Evolutionary conservation across 1,284 basidiomycete genomes (phyloP).

Genomic region (Rhodotorula sp.): DNA sequence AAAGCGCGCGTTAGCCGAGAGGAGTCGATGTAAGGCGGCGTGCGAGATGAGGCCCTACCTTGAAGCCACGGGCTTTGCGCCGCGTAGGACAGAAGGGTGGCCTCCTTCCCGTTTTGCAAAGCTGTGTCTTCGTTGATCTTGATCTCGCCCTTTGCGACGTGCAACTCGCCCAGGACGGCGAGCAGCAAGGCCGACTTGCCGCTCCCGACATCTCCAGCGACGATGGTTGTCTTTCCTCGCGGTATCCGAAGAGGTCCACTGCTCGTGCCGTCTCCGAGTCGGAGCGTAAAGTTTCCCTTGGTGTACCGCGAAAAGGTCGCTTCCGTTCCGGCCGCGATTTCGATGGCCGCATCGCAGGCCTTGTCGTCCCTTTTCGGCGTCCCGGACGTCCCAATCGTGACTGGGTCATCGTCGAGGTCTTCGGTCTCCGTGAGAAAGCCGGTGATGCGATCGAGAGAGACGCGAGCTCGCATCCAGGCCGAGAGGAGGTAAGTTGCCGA

Average conservation of each 20-base stretch:
- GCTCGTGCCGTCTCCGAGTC: background rate
- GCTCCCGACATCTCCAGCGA: conserved; percentile 68
- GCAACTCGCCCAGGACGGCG: conserved; percentile 46
- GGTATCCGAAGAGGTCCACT: conserved; percentile 10
- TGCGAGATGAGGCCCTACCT: conserved; percentile 2
- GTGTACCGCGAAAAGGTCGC: conserved; percentile 26
- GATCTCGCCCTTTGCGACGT: conserved; percentile 15
- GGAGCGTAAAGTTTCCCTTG: conserved; percentile 15
- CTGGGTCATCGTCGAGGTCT: conserved; percentile 31
- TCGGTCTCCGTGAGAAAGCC: conserved; percentile 33
- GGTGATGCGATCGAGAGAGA: conserved; percentile 37
- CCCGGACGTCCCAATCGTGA: background rate
- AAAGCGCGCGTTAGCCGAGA: background rate
- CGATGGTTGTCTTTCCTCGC: conserved; percentile 21
- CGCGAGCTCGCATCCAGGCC: conserved; percentile 39
- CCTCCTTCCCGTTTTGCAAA: background rate
- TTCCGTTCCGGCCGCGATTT: conserved; percentile 2
- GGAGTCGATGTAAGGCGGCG: background rate
- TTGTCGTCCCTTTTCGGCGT: too few relatives aligned
- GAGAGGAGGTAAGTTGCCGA: conserved; percentile 38
- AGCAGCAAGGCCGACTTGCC: conserved; percentile 71
- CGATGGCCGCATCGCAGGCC: conserved; percentile 4
- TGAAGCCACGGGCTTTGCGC: conserved; percentile 38
- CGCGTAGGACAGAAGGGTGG: conserved; percentile 14
- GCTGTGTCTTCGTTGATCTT: background rate